These are phyloP conservation scores for Silene conica DNA, from an alignment of 148 eudicot genomes.

Conservation along the genomic window DNA sequence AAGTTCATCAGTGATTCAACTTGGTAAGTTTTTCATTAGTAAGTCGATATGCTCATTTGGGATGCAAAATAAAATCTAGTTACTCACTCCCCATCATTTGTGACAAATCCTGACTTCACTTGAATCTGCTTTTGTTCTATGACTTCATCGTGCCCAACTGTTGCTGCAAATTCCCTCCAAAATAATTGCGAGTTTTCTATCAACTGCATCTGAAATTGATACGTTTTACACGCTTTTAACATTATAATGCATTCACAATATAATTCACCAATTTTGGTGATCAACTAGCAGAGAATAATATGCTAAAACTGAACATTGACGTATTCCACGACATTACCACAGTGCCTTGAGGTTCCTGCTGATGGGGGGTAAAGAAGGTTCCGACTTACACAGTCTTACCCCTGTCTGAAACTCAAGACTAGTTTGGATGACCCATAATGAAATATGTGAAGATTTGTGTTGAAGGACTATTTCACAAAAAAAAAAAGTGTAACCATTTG, in stretches of 20 bases:
- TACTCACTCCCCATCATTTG: conserved; percentile 66
- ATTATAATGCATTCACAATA: neutral
- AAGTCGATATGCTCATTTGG: conserved; percentile 11
- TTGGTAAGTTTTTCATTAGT: conserved; percentile 18
- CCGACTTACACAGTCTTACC: no score
- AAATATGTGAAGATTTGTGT: no score
- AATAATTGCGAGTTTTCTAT: conserved; percentile 56
- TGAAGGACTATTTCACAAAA: no score
- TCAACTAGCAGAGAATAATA: no score
- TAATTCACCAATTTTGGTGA: neutral
- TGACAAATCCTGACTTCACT: conserved; percentile 55
- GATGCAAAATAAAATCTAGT: conserved; percentile 10
- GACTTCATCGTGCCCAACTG: conserved; percentile 16
- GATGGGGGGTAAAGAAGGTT: no score
- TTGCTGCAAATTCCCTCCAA: conserved; percentile 52
- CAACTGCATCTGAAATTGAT: conserved; percentile 57
- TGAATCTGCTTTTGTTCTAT: conserved; percentile 25
- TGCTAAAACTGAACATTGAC: no score
- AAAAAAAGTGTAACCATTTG: no score
- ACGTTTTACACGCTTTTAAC: neutral
- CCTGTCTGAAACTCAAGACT: no score
- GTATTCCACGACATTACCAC: no score
- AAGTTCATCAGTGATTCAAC: conserved; percentile 30
- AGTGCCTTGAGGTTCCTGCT: no score
- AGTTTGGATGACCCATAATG: no score